Base-by-base conservation (phyloP, 805 yeast genomes). In the Saccharomycopsis fibuligera region DNA sequence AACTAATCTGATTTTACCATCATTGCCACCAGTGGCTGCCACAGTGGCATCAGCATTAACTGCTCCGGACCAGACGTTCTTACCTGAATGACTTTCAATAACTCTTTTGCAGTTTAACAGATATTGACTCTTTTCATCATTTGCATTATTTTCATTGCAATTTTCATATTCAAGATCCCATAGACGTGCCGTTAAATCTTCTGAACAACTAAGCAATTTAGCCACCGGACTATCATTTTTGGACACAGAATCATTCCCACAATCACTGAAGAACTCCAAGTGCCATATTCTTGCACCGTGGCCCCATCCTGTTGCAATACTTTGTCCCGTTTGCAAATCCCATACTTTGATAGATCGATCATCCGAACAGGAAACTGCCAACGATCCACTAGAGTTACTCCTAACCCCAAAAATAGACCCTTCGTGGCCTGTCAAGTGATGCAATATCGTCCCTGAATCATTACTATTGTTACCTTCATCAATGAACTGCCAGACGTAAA, bases 201-300 rank as follows among this genome's bases (percentile, higher is more conserved):
- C 99, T 4, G 95, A 81, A 23, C 81, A 79, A 62, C 95, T 79
- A 14, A 87, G 68, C 0, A 81, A 57, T 4, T 67, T 62, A 9
- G 30, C 17, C 5, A 23, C 24, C 9, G n/a, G 55, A 4, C 54
- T 54, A 17, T n/a, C n/a, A n/a, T 44, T 35, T 4, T 49, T 49
- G n/a, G 52, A 48, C 3, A 53, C 50, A 2, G 23, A n/a, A 17
- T 33, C 45, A 6, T 30, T 17, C 8, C 6, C 19, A 40, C 64
- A 64, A 16, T 62, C 56, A 4, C 67, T 66, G 50, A 68, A 75
- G 60, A 87, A 86, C 44, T 71, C 72, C 40, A 91, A 67, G 38
- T 76, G 75, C 99, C 99, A 93, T 36, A 93, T 90, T 60, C 99
- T 76, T 0, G 98, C 91, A 1, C 85, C 82, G 61, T 93, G 99